A percentile compares a stretch with the other conserved stretches of the same genome.
Evolutionary conservation across 441 rosid species (phyloP).

Genomic region (Brassica hybrid): DNA sequence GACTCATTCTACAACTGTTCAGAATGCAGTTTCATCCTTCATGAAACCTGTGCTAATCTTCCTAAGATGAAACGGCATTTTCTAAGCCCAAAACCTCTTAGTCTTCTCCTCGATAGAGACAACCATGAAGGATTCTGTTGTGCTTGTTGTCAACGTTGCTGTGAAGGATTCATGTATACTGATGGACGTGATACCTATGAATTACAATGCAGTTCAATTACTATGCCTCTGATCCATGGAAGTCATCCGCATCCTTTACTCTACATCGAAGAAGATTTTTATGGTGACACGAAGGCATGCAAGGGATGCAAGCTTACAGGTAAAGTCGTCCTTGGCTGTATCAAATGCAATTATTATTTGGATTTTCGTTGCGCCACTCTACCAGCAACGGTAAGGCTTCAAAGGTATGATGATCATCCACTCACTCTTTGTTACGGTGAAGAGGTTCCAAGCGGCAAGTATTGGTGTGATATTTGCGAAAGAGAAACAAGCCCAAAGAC

Average conservation of each 20-base stretch:
- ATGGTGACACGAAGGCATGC: too few relatives aligned
- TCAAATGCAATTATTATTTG: constrained; percentile 10
- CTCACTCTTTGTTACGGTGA: constrained; percentile 31
- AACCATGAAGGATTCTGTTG: fast-evolving
- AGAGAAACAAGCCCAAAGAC: not conserved
- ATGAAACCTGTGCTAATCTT: constrained; percentile 25
- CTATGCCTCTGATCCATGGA: constrained; percentile 13
- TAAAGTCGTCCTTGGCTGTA: not conserved
- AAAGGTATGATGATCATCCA: constrained; percentile 15
- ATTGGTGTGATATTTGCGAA: not conserved
- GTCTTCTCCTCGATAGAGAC: not conserved
- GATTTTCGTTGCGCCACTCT: constrained; percentile 22
- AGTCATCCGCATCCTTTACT: constrained; percentile 25
- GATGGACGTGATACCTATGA: not conserved
- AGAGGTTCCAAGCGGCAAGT: not conserved
- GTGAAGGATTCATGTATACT: constrained; percentile 9
- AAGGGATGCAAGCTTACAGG: not conserved
- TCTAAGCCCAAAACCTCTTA: not conserved
- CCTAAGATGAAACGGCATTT: not conserved
- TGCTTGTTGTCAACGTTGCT: not conserved
- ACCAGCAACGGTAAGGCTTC: not conserved
- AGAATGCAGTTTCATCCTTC: constrained; percentile 10
- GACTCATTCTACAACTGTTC: not conserved
- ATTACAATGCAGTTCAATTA: constrained; percentile 2
- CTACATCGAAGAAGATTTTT: not conserved